phyloP scores from a whole-genome alignment of 495 filamentous ascomycete genomes.

The Talaromyces ruber region DNA sequence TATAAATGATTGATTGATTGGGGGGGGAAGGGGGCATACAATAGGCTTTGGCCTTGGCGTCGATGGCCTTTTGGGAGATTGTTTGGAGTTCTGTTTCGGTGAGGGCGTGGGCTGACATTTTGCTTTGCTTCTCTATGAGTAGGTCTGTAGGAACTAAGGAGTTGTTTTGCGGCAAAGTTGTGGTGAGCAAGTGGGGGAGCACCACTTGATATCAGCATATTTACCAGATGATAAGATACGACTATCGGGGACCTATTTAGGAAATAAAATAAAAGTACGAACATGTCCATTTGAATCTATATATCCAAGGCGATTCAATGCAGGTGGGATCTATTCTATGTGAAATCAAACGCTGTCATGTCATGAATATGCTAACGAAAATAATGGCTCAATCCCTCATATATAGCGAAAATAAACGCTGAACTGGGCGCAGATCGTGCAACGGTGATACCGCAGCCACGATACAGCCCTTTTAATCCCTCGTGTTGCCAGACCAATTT shows the following conservation, averaged over 20 bases:
- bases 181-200: neutral
- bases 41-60: constrained; percentile 70
- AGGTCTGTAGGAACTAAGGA: too few species aligned
- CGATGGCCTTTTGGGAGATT: constrained; percentile 48
- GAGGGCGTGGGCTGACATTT: constrained; percentile 31
- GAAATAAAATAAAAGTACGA: neutral
- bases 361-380: constrained; percentile 35
- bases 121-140: too few species aligned
- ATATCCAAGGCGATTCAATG: neutral
- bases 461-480: constrained; percentile 77
- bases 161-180: neutral
- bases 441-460: constrained; percentile 92
- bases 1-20: neutral
- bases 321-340: neutral
- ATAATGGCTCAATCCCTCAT: constrained; percentile 68
- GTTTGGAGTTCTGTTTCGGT: constrained; percentile 49
- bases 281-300: neutral
- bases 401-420: constrained; percentile 95
- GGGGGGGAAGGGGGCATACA: constrained; percentile 36
- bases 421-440: constrained; percentile 80
- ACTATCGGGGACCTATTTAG: neutral
- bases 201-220: too few species aligned
- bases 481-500: constrained; percentile 68
- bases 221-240: too few species aligned
- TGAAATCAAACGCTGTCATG: neutral